Base-by-base conservation (phyloP, 2,329 filamentous ascomycete species). In the Helotiales sp. region DNA sequence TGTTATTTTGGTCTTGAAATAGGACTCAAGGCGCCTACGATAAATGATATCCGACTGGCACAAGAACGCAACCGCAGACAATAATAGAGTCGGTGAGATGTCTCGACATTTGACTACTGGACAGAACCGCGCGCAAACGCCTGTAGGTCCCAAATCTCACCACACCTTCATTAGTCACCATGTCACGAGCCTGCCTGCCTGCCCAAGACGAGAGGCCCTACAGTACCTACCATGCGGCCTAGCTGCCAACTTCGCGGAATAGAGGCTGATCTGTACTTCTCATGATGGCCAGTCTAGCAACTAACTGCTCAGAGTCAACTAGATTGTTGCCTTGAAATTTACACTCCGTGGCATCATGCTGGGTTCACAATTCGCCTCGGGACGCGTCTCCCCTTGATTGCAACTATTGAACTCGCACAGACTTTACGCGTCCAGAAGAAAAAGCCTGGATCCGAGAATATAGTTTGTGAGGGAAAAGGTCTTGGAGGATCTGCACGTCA, bases 401-500 rank as follows among this genome's bases (percentile, higher is more conserved):
- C 24, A 24, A 13, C 6, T 58, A 6, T 40, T 13, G 28, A 58
- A 10, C 2, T 32, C 24, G 28, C 15, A 54, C 49, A 32, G 32
- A 57, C 32, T 50, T n/a, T 45, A 17, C 17, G 17, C n/a, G 8
- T 45, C 40, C 40, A 45, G 26, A 8, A 13, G 24, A 32, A 52
- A 32, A 26, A 30, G 20, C 61, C 61, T 57, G 24, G n/a, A 49
- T 20, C 20, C 47, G 34, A 34, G n/a, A 10, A 40, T 32, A n/a
- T 49, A 28, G 37, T 37, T 24, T 40, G 54, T 5, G 24, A 37
- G 17, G 17, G 6, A 24, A 57, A 57, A 57, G 15, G 24, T 30
- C 61, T 49, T 67, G 55, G 54, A 47, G 26, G 32, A 65, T 61
- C 57, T 37, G 45, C 61, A 58, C 49, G 28, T 63, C 54, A 52